These are phyloP conservation scores for Teunomyces barrocoloradensis DNA, from an alignment of 805 yeast species.

Conservation along the genomic window DNA sequence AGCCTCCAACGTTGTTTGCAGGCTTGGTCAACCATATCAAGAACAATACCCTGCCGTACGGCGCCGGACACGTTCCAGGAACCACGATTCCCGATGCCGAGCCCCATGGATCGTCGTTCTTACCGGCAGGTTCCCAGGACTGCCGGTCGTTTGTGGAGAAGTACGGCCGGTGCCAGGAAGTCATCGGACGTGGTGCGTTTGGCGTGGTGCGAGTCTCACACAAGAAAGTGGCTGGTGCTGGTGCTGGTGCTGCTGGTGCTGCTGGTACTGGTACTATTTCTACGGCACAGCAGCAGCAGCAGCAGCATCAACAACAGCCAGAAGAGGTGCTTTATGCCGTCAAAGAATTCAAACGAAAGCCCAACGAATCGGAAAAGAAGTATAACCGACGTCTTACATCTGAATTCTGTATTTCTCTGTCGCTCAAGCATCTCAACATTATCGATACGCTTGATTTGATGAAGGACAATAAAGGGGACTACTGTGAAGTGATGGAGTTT, in stretches of 20 bases:
- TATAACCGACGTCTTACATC: conserved; percentile 73
- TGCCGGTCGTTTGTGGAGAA: conserved; percentile 72
- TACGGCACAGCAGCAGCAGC: conserved; percentile 6
- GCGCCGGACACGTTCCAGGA: conserved; percentile 4
- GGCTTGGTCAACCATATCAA: conserved; percentile 62
- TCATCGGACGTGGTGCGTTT: conserved; percentile 89
- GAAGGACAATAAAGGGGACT: conserved; percentile 79
- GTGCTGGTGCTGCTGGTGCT: not conserved
- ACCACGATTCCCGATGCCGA: not conserved
- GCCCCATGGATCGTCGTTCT: not conserved
- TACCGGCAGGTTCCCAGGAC: conserved; percentile 19
- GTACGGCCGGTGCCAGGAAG: conserved; percentile 93
- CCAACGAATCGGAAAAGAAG: conserved; percentile 60
- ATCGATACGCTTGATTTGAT: conserved; percentile 73
- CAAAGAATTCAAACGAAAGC: conserved; percentile 72
- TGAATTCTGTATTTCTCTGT: conserved; percentile 80
- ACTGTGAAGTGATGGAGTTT: conserved; percentile 82
- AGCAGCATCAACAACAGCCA: conserved; percentile 6
- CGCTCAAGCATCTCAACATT: conserved; percentile 74
- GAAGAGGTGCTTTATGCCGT: conserved; percentile 68
- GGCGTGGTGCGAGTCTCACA: conserved; percentile 92
- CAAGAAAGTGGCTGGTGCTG: conserved; percentile 42
- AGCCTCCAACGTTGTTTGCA: conserved; percentile 71
- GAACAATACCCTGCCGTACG: conserved; percentile 19
- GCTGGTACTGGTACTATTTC: conserved; percentile 3